Conservation (phyloP, 352 stramenopile species). For the Blastocystis sp. region DNA sequence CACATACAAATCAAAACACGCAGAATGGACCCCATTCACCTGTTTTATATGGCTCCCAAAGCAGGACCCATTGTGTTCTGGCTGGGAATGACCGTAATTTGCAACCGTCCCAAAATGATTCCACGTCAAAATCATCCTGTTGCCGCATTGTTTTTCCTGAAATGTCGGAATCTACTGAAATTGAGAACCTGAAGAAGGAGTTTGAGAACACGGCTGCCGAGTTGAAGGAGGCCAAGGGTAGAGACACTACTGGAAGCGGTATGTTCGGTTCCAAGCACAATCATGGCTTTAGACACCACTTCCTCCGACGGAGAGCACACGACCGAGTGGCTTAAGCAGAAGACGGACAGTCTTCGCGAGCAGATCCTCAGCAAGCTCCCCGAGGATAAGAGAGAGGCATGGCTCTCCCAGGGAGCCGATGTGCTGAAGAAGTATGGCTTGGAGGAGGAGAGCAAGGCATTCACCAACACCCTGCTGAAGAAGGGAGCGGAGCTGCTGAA, state of each 20-base stretch:
- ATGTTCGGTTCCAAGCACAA: conserved; percentile 9
- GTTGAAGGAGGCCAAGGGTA: conserved; percentile 64
- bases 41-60: too few relatives aligned
- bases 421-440: conserved; percentile 68
- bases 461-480: conserved; percentile 58
- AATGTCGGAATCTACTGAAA: conserved; percentile 66
- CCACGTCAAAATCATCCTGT: too few relatives aligned
- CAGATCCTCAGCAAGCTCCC: conserved; percentile 67
- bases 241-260: conserved; percentile 66
- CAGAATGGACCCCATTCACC: too few relatives aligned
- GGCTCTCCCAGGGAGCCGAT: conserved; percentile 44
- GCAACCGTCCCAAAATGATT: too few relatives aligned
- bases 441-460: conserved; percentile 61
- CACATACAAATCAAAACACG: too few relatives aligned
- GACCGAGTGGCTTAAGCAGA: conserved; percentile 69
- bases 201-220: conserved; percentile 69
- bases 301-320: conserved; percentile 68
- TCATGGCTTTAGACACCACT: conserved; percentile 61
- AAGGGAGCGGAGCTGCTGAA: conserved; percentile 52
- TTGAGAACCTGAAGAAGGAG: conserved; percentile 65
- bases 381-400: conserved; percentile 68
- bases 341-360: conserved; percentile 56
- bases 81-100: too few relatives aligned
- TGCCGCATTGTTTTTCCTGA: background rate
- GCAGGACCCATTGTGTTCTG: too few relatives aligned